phyloP scores from a whole-genome alignment of 768 basidiomycete species.

The Trametes coccinea region DNA sequence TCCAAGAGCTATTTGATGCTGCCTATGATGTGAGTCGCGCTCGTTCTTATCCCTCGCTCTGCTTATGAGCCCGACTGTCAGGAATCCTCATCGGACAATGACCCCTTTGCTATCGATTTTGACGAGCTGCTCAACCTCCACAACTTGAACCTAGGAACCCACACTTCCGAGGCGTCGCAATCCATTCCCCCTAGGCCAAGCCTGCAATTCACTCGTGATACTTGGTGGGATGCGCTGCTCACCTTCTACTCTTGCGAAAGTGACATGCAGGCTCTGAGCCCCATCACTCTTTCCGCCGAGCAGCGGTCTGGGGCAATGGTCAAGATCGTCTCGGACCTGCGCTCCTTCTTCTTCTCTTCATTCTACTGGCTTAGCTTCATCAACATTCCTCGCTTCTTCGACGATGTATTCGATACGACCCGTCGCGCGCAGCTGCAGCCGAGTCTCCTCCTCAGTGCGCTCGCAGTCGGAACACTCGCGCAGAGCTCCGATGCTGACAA shows the following conservation, averaged over 20 bases:
- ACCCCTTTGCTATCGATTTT: not conserved
- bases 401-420: slow-evolving; percentile 52
- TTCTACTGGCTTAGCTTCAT: slow-evolving; percentile 76
- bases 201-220: slow-evolving; percentile 63
- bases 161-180: slow-evolving; percentile 1
- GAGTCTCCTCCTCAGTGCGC: slow-evolving; percentile 56
- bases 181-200: slow-evolving; percentile 50
- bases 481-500: slow-evolving; percentile 65
- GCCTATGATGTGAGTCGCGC: not conserved
- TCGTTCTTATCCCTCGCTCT: too few relatives aligned
- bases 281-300: not conserved
- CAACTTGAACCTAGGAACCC: not conserved
- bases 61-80: too few relatives aligned
- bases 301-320: slow-evolving; percentile 48
- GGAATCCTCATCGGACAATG: not conserved
- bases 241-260: slow-evolving; percentile 42
- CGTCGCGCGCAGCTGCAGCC: slow-evolving; percentile 62
- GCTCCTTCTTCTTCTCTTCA: slow-evolving; percentile 60
- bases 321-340: slow-evolving; percentile 54
- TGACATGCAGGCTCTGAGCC: not conserved
- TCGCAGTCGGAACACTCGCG: slow-evolving; percentile 64
- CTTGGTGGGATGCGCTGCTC: slow-evolving; percentile 79
- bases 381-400: slow-evolving; percentile 67
- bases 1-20: not conserved
- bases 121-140: not conserved